Evolutionary conservation across 345 rosid genomes (phyloP), one percentile per base, ranked within the genome.

Genomic region (Aegle marmelos): DNA sequence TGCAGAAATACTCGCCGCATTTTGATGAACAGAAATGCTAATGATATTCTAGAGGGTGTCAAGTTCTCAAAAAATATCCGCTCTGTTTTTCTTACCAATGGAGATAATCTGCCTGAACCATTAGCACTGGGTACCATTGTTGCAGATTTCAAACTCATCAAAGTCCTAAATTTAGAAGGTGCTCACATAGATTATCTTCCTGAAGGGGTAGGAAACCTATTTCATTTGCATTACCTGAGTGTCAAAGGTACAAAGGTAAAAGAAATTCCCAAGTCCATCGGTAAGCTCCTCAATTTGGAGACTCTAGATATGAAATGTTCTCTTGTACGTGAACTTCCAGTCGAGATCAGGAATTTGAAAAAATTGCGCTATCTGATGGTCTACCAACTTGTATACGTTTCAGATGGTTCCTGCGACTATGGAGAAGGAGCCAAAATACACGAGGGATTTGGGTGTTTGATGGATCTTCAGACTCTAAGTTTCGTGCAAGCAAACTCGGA

Each of bases 161-260:
- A 27, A 30, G 56, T 58, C 1, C 39, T 76, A 17, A 73, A 68
- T 58, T 68, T 76, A 8, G 25, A 50, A 14, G 53, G 22, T 68
- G 57, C 28, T 10, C n/a, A 24, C 0, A 7, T n/a, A 56, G 5
- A 21, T 19, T 56, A 5, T 34, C 68, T 76, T 37, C 79, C 74
- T 0, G 56, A 67, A 16, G 74, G 5, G 10, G 9, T 76, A 2
- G 50, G 36, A 1, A 21, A 37, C 6, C 79, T 76, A 6, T 16
- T 37, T 24, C 73, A 53, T 39, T 48, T 76, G 25, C 58, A 45
- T 9, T 58, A 76, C 13, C 27, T 76, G 10, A 68, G 79, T 58
- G 3, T 68, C 57, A 56, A 25, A 48, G 10, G 21, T 2, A 76
- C 79, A 6, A 28, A 56, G 25, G 37, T 76, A 0, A 9, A 27